Percentiles rank a stretch among this genome's conserved stretches.
These are phyloP conservation scores for Xylaria telfairii DNA, from an alignment of 495 filamentous ascomycete genomes.

Conservation along the genomic window DNA sequence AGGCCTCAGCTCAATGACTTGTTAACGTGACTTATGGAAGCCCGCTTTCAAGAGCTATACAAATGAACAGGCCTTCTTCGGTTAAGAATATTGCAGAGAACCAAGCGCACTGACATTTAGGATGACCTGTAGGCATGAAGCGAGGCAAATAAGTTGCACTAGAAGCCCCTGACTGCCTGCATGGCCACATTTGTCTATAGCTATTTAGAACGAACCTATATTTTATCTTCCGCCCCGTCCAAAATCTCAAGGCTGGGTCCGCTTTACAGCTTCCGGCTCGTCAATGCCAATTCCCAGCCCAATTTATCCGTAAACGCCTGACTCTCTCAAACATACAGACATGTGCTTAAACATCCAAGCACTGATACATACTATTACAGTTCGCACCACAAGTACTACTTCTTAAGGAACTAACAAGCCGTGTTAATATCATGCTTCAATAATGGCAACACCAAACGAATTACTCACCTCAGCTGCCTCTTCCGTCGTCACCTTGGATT, in stretches of 20 bases:
- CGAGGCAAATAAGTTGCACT: not conserved
- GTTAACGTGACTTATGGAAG: not conserved
- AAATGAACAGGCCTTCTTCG: not conserved
- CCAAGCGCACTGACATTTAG: not conserved
- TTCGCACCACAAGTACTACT: conserved; percentile 22
- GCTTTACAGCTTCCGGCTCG: not conserved
- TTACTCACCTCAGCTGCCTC: conserved; percentile 67
- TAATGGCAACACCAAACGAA: not conserved
- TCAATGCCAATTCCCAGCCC: not conserved
- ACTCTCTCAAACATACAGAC: not conserved
- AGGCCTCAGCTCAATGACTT: not conserved
- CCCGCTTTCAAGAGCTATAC: not conserved
- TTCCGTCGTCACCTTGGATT: conserved; percentile 67
- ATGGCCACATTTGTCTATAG: not conserved
- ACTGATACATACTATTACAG: conserved; percentile 7
- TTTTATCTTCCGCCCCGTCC: not conserved
- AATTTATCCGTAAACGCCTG: not conserved
- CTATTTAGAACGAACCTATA: not conserved
- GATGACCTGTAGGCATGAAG: not conserved
- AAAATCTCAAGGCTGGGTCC: not conserved
- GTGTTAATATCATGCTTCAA: conserved; percentile 23
- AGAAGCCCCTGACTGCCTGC: not conserved
- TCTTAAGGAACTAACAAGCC: conserved; percentile 33
- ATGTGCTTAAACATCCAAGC: not conserved
- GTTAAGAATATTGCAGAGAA: not conserved